These are phyloP conservation scores for Lantana camara DNA, from an alignment of 257 asterid species.

Conservation along the genomic window DNA sequence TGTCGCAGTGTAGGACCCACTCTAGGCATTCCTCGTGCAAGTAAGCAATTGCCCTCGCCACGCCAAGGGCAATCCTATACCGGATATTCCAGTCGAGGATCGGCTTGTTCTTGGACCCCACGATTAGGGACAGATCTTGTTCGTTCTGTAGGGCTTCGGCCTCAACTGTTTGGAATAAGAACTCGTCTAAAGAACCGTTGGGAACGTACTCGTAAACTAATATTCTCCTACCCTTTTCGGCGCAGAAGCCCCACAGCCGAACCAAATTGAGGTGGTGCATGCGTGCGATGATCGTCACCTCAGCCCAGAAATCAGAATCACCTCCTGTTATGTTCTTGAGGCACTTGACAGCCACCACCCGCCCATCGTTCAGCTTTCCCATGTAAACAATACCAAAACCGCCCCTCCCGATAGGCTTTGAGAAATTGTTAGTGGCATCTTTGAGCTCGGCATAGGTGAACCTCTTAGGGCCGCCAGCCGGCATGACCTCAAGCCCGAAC, in stretches of 20 bases:
- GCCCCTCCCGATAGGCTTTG: conserved; percentile 68
- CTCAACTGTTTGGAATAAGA: conserved; percentile 54
- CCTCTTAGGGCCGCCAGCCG: conserved; percentile 78
- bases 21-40: conserved; percentile 91
- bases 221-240: conserved; percentile 70
- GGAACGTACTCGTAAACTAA: conserved; percentile 78
- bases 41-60: conserved; percentile 89
- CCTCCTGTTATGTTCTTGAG: conserved; percentile 62
- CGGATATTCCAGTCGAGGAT: conserved; percentile 77
- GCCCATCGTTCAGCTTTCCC: conserved; percentile 75
- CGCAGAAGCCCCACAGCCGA: conserved; percentile 87
- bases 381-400: conserved; percentile 76
- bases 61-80: conserved; percentile 80
- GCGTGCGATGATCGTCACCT: conserved; percentile 79
- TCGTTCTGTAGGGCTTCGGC: conserved; percentile 25
- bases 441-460: conserved; percentile 62
- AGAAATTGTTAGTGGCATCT: conserved; percentile 63
- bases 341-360: conserved; percentile 75
- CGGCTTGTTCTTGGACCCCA: conserved; percentile 44
- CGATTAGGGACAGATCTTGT: background rate
- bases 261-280: conserved; percentile 95
- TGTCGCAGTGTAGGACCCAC: conserved; percentile 91
- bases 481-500: conserved; percentile 82
- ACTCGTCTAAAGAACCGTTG: conserved; percentile 74
- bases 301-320: conserved; percentile 87